Evolutionary conservation across 2,329 filamentous ascomycete genomes (phyloP).

Genomic region (Mycocentrospora acerina): DNA sequence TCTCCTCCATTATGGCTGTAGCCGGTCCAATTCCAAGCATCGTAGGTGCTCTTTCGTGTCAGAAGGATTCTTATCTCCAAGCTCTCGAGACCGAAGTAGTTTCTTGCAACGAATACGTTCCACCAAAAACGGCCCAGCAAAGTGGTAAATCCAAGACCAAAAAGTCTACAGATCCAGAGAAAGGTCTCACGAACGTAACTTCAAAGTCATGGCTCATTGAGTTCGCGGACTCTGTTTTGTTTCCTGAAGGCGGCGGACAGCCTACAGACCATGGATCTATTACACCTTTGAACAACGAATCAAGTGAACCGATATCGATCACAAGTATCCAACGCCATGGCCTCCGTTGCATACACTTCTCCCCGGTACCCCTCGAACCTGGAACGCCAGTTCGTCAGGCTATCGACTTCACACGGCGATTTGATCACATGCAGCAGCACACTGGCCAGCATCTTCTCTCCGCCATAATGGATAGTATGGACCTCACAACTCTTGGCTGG

Average conservation of each 20-base stretch:
- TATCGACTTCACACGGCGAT: constrained; percentile 32
- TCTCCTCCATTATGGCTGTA: constrained; percentile 18
- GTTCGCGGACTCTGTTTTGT: constrained; percentile 35
- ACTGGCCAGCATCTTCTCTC: constrained; percentile 39
- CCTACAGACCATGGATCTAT: constrained; percentile 34
- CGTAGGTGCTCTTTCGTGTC: constrained; percentile 35
- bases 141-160: constrained; percentile 28
- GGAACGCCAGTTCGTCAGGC: constrained; percentile 46
- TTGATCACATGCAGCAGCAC: constrained; percentile 41
- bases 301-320: constrained; percentile 24
- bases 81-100: constrained; percentile 34
- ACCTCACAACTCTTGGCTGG: constrained; percentile 33
- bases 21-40: constrained; percentile 19
- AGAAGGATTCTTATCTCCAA: constrained; percentile 36
- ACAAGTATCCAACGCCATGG: constrained; percentile 40
- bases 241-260: constrained; percentile 38
- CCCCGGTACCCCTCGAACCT: constrained; percentile 87
- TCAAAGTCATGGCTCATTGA: constrained; percentile 32
- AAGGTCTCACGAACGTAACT: constrained; percentile 12
- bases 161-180: constrained; percentile 27
- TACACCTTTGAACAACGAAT: constrained; percentile 19
- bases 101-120: constrained; percentile 31
- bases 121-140: constrained; percentile 17
- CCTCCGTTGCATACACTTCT: constrained; percentile 70
- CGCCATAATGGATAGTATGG: constrained; percentile 34